These are phyloP conservation scores for Halenospora varia DNA, from an alignment of 495 filamentous ascomycete species.

Conservation along the genomic window DNA sequence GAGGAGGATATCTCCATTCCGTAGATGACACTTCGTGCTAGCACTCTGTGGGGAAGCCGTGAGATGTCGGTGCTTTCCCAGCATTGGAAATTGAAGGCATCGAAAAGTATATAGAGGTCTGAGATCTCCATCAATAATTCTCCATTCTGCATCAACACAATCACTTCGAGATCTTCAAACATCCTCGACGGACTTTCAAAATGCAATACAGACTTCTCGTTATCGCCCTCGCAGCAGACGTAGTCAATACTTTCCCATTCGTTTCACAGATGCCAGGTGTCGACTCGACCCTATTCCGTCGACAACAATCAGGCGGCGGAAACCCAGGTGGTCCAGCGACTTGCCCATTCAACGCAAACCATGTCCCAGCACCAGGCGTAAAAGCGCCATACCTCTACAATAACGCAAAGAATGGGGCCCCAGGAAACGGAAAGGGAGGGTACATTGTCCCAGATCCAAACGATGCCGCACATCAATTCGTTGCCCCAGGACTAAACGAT, in stretches of 20 bases:
- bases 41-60: background rate
- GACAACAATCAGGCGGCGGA: conserved; percentile 5
- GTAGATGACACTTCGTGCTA: background rate
- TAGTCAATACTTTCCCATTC: conserved; percentile 30
- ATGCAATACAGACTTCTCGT: conserved; percentile 18
- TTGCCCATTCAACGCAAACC: conserved; percentile 36
- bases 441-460: conserved; percentile 32
- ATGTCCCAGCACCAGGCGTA: conserved; percentile 28
- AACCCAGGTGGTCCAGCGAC: conserved; percentile 23
- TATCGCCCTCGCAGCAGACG: conserved; percentile 11
- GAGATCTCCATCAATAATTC: background rate
- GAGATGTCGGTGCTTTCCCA: background rate
- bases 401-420: conserved; percentile 31
- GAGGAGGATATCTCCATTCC: background rate
- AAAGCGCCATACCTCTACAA: conserved; percentile 32
- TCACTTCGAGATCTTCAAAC: background rate
- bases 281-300: conserved; percentile 23
- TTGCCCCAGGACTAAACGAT: conserved; percentile 17
- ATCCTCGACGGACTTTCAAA: background rate
- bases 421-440: conserved; percentile 31
- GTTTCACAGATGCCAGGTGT: conserved; percentile 30
- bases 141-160: background rate
- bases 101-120: background rate
- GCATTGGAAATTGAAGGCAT: background rate
- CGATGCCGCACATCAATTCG: conserved; percentile 31